phyloP scores from a whole-genome alignment of 2,329 filamentous ascomycete species.

The Calonectria hawksworthii region DNA sequence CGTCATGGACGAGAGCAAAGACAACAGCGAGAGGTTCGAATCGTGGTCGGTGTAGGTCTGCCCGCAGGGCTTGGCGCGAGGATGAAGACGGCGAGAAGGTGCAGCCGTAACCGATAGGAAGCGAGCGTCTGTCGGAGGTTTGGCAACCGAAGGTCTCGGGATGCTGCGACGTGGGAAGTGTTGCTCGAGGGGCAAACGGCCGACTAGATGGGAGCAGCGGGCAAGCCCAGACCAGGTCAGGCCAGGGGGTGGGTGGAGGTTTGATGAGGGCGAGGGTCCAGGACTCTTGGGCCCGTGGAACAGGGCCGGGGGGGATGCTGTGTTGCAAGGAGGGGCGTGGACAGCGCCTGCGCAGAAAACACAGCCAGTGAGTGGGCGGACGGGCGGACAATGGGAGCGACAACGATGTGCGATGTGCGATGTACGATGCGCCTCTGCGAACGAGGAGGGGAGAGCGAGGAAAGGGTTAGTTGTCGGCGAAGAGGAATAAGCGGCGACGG shows the following conservation, averaged over 20 bases:
- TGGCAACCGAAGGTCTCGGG: slow-evolving; percentile 39
- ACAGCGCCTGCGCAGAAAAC: slow-evolving; percentile 20
- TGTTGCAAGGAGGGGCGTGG: slow-evolving; percentile 39
- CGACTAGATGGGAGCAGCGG: slow-evolving; percentile 29
- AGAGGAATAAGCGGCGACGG: slow-evolving; percentile 27
- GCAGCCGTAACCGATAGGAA: slow-evolving; percentile 26
- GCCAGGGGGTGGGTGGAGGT: slow-evolving; percentile 45
- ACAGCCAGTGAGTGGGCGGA: slow-evolving; percentile 19
- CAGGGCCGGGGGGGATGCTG: slow-evolving; percentile 38
- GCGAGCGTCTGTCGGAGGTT: slow-evolving; percentile 32
- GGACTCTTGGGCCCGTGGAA: slow-evolving; percentile 36
- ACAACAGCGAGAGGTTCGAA: slow-evolving; percentile 27
- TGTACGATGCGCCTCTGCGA: slow-evolving; percentile 26
- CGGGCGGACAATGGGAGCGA: slow-evolving; percentile 27
- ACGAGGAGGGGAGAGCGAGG: slow-evolving; percentile 15
- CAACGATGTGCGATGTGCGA: too few species aligned
- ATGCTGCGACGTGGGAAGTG: slow-evolving; percentile 32
- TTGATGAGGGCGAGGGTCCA: slow-evolving; percentile 46
- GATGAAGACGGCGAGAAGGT: slow-evolving; percentile 27
- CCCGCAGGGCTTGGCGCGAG: slow-evolving; percentile 28
- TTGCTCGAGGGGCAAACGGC: slow-evolving; percentile 23
- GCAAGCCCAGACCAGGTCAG: slow-evolving; percentile 28
- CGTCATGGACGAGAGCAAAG: slow-evolving; percentile 41
- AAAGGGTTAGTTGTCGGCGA: slow-evolving; percentile 19
- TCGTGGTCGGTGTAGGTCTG: slow-evolving; percentile 29